Evolutionary conservation across 2,329 filamentous ascomycete genomes (phyloP).

Genomic region (Fusarium duplospermum): DNA sequence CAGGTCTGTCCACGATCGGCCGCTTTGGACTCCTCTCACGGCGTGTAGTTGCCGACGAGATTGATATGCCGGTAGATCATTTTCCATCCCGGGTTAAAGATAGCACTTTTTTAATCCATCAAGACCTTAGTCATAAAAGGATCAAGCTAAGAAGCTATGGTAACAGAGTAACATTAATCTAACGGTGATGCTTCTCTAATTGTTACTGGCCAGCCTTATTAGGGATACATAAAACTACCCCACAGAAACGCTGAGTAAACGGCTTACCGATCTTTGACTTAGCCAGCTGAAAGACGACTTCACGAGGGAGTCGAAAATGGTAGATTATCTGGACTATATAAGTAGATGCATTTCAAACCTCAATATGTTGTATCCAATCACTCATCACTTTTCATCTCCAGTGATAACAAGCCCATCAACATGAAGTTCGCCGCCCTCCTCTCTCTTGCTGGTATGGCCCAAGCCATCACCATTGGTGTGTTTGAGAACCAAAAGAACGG

Average conservation of each 20-base stretch:
- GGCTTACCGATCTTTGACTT: neutral
- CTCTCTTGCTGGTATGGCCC: neutral
- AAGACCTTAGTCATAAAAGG: neutral
- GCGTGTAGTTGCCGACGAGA: neutral
- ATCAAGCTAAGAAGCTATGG: neutral
- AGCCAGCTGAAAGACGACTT: neutral
- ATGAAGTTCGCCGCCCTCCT: neutral
- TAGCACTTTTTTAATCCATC: neutral
- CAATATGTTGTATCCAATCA: neutral
- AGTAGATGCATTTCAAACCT: neutral
- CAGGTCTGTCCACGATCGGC: neutral
- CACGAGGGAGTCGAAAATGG: neutral
- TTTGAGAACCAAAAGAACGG: constrained; percentile 13
- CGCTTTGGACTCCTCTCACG: neutral
- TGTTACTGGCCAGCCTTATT: neutral
- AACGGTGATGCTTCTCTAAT: neutral
- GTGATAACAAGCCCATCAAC: neutral
- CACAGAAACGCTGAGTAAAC: neutral
- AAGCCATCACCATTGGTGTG: constrained; percentile 13
- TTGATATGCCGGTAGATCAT: neutral
- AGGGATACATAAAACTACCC: neutral
- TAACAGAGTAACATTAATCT: neutral
- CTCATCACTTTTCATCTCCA: neutral
- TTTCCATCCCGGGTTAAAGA: neutral
- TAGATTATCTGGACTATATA: neutral